Evolutionary conservation across 345 rosid genomes (phyloP), one percentile per base, ranked within the genome.

Genomic region (Euphorbia pulcherrima): DNA sequence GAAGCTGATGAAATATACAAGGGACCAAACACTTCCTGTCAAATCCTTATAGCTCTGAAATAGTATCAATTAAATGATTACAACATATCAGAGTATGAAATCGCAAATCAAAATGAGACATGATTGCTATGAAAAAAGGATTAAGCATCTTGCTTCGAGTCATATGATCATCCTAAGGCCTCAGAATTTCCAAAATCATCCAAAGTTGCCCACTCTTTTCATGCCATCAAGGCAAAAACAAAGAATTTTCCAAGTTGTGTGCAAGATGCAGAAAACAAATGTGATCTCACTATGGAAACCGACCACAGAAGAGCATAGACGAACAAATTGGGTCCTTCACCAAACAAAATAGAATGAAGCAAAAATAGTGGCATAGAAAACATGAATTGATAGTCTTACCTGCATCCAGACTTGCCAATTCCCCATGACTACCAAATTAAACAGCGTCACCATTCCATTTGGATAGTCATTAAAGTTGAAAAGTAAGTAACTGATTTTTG

Each of bases 391-490:
- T 26, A 64, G 40, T 33, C 18, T 48, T 84, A 91, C 99, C 97
- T 94, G 82, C 92, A 94, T 89, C 97, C 97, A 94, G 0, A 47
- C 76, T 78, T 94, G 99, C 99, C 99, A 91, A 66, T 89, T 89
- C 33, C 85, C 85, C 99, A 91, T 47, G 17, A 94, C 97, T 69
- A 94, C 80, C 87, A 91, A 74, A 81, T 88, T 91, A 79, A 94
- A 94, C 55, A 94, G 96, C 6, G 97, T 89, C 75, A 94, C 88
- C 97, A 94, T 94, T 61, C 99, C 99, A 75, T 88, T 94, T 65
- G 99, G 97, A 76, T 88, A 94, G 78, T 94, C 99, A 71, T 94
- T 94, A 74, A 94, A 91, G 76, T 94, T 94, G 79, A 94, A 82
- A 58, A 91, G 87, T 48, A 86, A 60, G 75, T 91, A 94, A 80